Evolutionary conservation across 1,284 basidiomycete species (phyloP).

Genomic region (Spongispora temasekensis): DNA sequence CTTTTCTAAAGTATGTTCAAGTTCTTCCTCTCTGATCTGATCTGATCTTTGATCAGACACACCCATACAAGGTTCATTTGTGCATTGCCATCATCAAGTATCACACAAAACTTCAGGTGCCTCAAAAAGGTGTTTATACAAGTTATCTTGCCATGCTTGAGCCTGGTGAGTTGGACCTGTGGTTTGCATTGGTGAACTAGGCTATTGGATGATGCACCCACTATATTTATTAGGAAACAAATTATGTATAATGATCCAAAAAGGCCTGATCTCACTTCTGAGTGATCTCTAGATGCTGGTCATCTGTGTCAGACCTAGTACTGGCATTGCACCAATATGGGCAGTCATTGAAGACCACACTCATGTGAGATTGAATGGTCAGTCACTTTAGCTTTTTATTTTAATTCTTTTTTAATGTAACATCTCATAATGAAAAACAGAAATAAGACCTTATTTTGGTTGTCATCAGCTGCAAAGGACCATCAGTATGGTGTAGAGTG

Average conservation of each 20-base stretch:
- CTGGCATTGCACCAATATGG: constrained; percentile 91
- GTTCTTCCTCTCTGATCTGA: no score
- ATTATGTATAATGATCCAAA: constrained; percentile 66
- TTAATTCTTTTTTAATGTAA: no score
- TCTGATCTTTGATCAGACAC: no score
- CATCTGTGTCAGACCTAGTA: constrained; percentile 91
- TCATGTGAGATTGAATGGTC: constrained; percentile 51
- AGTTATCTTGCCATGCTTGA: constrained; percentile 69
- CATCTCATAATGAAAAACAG: no score
- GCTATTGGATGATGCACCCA: no score
- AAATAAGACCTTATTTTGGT: constrained; percentile 85
- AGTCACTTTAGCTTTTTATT: constrained; percentile 20
- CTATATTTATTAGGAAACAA: constrained; percentile 51
- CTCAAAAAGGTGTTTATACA: constrained; percentile 86
- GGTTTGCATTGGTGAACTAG: no score
- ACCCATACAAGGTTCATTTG: constrained; percentile 75
- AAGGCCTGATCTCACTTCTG: constrained; percentile 72
- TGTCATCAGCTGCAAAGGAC: constrained; percentile 76
- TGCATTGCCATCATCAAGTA: constrained; percentile 93
- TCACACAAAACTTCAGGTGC: constrained; percentile 78
- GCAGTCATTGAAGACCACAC: constrained; percentile 82
- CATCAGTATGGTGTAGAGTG: constrained; percentile 82
- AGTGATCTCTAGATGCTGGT: constrained; percentile 57
- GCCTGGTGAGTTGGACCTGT: constrained; percentile 40
- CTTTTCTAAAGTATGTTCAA: constrained; percentile 56